These are phyloP conservation scores for Abrus pulchellus DNA, from an alignment of 306 rosid genomes.

Conservation along the genomic window DNA sequence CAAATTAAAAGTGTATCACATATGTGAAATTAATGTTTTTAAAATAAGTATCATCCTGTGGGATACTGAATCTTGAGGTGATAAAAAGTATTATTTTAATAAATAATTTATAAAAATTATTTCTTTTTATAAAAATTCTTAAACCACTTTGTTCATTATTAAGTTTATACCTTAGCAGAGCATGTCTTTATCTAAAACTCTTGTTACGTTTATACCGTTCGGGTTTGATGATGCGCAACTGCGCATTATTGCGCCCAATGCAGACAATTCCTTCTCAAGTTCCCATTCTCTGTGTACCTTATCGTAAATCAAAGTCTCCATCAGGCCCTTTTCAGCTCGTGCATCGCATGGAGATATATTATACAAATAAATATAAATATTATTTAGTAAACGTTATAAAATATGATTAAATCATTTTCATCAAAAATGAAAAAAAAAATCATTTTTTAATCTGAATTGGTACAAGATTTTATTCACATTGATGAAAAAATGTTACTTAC, in stretches of 20 bases:
- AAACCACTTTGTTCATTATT: too few relatives aligned
- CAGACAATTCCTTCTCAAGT: background rate
- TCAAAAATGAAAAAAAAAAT: background rate
- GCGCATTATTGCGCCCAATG: background rate
- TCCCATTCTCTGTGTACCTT: background rate
- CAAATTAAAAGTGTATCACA: too few relatives aligned
- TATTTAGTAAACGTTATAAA: background rate
- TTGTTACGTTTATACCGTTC: constrained; percentile 6
- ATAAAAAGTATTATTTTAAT: too few relatives aligned
- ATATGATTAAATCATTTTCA: background rate
- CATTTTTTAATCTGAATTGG: background rate
- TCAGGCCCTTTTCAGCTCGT: constrained; percentile 21
- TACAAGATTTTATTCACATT: too few relatives aligned
- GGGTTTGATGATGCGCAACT: background rate
- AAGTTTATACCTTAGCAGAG: background rate
- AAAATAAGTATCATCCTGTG: too few relatives aligned
- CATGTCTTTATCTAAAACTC: background rate
- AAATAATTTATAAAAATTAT: too few relatives aligned
- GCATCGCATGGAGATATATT: constrained; percentile 38
- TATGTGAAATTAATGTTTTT: too few relatives aligned
- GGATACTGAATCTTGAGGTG: too few relatives aligned
- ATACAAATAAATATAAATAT: background rate
- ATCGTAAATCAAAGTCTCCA: background rate
- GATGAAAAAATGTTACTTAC: background rate
- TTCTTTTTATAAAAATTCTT: too few relatives aligned